Evolutionary conservation across 495 filamentous ascomycete species (phyloP), one percentile per base, ranked within the genome.

Genomic region (Poronia punctata): DNA sequence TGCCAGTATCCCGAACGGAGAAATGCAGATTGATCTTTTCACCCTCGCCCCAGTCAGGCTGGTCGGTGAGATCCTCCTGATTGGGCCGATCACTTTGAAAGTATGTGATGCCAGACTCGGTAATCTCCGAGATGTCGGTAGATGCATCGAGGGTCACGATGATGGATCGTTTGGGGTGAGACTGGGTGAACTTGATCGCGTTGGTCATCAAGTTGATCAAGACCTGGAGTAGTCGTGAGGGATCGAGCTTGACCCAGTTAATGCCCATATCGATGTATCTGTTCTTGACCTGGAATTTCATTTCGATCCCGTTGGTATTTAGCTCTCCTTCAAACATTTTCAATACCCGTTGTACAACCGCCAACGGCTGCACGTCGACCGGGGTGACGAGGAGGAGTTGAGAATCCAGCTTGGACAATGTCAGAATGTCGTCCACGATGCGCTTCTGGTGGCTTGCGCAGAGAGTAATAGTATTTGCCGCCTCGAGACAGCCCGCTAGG

Each of bases 311-410:
- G 21, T 84, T 78, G 25, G 76, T 80, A 24, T 73, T 70, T 2
- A 92, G 62, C 51, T 92, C 84, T n/a, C 81, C 73, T 49, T 86
- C 81, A 52, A 89, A 90, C 74, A 95, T 90, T 53, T 80, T 84
- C 18, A 90, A 56, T 3, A 84, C 77, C 3, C 72, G 68, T 41
- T 82, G 72, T 2, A 88, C 74, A 14, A 88, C 76, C 16, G 63
- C 59, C 35, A 79, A 60, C 3, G 88, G 87, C 56, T 86, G 79
- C 5, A 82, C 76, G 43, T 80, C 75, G 10, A 84, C 76, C 4
- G 85, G 86, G 4, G 82, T 80, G 6, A 94, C 78, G 11, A 83
- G 72, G 8, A 94, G 63, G 49, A 89, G 71, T 14, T 82, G 80
- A 2, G 84, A 85, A 44, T 93, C 87, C n/a, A 94, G 68, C 50